phyloP scores from a whole-genome alignment of 106 monocot species.

The Dendrobium catenatum region DNA sequence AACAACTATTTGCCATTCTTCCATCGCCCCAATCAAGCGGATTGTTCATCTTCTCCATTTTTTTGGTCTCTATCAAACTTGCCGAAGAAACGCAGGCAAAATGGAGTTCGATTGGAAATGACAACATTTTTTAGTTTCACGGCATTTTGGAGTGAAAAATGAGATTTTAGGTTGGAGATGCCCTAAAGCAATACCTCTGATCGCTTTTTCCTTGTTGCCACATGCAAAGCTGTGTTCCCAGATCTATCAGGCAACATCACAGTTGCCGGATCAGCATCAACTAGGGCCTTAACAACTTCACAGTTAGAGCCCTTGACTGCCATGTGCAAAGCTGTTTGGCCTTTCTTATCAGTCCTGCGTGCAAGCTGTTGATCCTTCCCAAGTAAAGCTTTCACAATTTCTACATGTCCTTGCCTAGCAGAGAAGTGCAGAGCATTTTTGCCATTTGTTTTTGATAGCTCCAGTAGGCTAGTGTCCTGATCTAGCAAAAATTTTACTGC shows the following conservation, averaged over 20 bases:
- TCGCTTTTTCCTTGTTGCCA: conserved; percentile 65
- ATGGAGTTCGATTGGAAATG: too few relatives aligned
- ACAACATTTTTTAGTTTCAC: too few relatives aligned
- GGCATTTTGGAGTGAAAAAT: too few relatives aligned
- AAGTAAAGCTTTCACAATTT: conserved; percentile 45
- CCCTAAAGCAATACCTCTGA: conserved; percentile 36
- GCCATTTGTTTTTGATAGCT: conserved; percentile 45
- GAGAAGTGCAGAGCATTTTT: conserved; percentile 72
- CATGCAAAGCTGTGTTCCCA: conserved; percentile 65
- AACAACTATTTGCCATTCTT: too few relatives aligned
- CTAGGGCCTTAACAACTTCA: conserved; percentile 50
- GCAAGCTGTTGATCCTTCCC: conserved; percentile 60
- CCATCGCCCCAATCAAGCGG: too few relatives aligned
- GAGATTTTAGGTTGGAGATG: too few relatives aligned
- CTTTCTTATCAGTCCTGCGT: conserved; percentile 64
- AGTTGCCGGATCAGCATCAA: conserved; percentile 56
- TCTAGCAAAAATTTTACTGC: conserved; percentile 32
- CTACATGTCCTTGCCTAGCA: conserved; percentile 51
- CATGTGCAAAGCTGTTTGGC: conserved; percentile 73
- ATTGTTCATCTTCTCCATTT: too few relatives aligned
- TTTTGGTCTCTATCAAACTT: too few relatives aligned
- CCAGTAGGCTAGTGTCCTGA: conserved; percentile 22
- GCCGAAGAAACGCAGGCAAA: too few relatives aligned
- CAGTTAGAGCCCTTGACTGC: conserved; percentile 57
- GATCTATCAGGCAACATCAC: conserved; percentile 56